Evolutionary conservation across 1,284 basidiomycete species (phyloP).

Genomic region (Sphagnurus paluster): DNA sequence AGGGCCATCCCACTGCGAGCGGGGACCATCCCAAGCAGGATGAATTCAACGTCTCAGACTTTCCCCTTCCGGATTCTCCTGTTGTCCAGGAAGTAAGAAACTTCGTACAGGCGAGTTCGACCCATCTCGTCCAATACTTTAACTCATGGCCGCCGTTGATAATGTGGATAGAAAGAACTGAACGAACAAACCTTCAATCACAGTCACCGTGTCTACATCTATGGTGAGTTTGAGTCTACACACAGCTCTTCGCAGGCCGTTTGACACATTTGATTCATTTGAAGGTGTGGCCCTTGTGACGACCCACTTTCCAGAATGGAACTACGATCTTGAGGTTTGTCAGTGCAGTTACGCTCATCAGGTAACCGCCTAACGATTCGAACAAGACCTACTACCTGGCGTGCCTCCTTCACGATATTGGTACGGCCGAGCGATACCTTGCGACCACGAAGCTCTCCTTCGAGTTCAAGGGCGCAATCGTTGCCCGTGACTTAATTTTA

Average conservation of each 20-base stretch:
- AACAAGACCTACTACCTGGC: conserved; percentile 53
- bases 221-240: conserved; percentile 31
- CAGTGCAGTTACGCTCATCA: not conserved
- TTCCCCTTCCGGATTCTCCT: conserved; percentile 44
- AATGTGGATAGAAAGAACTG: conserved; percentile 41
- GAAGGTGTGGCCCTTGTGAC: conserved; percentile 45
- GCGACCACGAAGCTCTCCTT: conserved; percentile 56
- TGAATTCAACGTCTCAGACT: conserved; percentile 38
- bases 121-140: not conserved
- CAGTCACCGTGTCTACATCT: conserved; percentile 51
- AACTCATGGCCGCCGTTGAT: not conserved
- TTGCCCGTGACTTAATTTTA: conserved; percentile 51
- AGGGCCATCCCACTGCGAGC: conserved; percentile 46
- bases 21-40: conserved; percentile 49
- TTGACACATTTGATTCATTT: not conserved
- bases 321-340: conserved; percentile 36
- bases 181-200: conserved; percentile 52
- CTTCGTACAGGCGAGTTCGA: conserved; percentile 41
- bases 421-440: conserved; percentile 50
- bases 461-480: conserved; percentile 60
- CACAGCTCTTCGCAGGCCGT: not conserved
- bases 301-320: conserved; percentile 50
- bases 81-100: conserved; percentile 41
- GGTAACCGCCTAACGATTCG: not conserved
- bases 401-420: conserved; percentile 57